Base-by-base conservation (phyloP, 108 stramenopile species). In the Pseudonitzschia delicatissima region DNA sequence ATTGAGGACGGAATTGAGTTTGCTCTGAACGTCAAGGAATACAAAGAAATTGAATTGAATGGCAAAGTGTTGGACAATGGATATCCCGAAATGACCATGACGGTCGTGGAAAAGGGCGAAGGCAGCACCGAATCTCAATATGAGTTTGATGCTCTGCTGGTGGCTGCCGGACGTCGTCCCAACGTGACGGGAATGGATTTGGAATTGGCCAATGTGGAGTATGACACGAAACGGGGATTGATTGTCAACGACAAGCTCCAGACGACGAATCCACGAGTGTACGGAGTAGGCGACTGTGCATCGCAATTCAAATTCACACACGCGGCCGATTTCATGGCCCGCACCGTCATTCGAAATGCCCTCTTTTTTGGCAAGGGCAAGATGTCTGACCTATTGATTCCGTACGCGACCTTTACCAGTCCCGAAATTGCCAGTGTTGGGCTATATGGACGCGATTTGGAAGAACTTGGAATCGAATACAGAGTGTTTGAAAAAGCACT, bases 371-470 rank as follows among this genome's bases (percentile, higher is more conserved):
- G 92, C 34, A 82, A 81, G 39, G 83, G 73, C 33, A 86, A 86
- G 57, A 66, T 77, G 66, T 85, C 85, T 7, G 71, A 83, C 31
- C 71, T 93, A 20, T 65, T 92, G 28, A 88, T 94, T 45, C 93
- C 95, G 5, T 91, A 91, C 75, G 84, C 86, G 4, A 96, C 95
- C 36, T 96, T 87, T 66, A 93, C 93, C 4, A 73, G 78, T 47
- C 95, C 95, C 1, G 95, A 96, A 69, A 88, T 96, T 57, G 91
- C 95, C 4, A 80, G 86, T 51, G 91, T 96, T 11, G 95, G 95
- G 12, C 73, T 91, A 28, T 93, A 86, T 67, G 87, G 82, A 2
- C 57, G 73, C 34, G 91, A 95, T 65, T 65, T 87, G 57, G 83
- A 92, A 0, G 79, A 62, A 35, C 64, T 73, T 58, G 80, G 83